Base-by-base conservation (phyloP, 805 yeast species). In the Isabelozyma heimii region DNA sequence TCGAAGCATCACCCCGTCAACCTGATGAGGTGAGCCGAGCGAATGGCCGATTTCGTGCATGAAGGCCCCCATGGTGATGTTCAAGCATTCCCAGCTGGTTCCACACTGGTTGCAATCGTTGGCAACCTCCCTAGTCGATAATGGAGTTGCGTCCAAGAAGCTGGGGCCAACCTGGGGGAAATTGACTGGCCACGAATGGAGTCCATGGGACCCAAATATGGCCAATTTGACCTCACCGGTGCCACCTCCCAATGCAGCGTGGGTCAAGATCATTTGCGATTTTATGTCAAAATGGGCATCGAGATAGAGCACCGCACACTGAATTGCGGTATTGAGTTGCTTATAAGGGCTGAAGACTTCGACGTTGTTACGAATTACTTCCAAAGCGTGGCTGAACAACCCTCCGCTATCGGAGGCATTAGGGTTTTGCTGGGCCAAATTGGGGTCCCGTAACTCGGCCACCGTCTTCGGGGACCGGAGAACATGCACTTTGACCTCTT, bases 191-290 rank as follows among this genome's bases (percentile, higher is more conserved):
- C 96, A 94, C 1, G 96, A 81, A 63, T 88, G 91, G 10, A 90
- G 56, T 0, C 96, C 94, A 61, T 94, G 98, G 6, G 96, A 85
- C 5, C 99, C 99, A 67, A 91, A 92, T 8, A 94, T 90, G 1
- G 96, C 98, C 47, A 94, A 68, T 53, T 83, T 83, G 40, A 89
- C 72, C 40, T 81, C 72, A 40, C 77, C 84, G 24, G 78, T 77
- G 10, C 94, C 94, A 27, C 98, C 98, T 42, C 98, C 98, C 14
- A 92, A 70, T 0, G 98, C 98, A 2, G 97, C 97, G 69, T 94
- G 98, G 2, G 90, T 89, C 37, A 83, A 65, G 43, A 94, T 83
- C 53, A 87, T 67, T 15, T 82, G 73, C 30, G 69, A 66, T 40
- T 68, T 58, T 2, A 72, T 66, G 63, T 91, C 96, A 87, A 90